A percentile compares a stretch with the other conserved stretches of the same genome.
These are phyloP conservation scores for Aristolochia californica DNA, from an alignment of 164 flowering plant genomes.

Conservation along the genomic window DNA sequence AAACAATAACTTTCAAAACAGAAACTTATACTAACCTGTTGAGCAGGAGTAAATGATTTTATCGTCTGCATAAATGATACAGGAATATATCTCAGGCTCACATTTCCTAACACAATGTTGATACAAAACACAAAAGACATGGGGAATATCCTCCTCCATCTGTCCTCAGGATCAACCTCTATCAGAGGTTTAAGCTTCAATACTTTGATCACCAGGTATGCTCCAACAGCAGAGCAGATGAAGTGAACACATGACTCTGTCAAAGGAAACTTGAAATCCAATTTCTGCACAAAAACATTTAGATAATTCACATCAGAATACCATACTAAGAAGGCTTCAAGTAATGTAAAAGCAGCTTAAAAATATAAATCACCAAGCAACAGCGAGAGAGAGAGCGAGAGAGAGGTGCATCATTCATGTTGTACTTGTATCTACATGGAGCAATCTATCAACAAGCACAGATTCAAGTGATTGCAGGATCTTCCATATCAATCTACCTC, in stretches of 20 bases:
- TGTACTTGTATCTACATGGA: too few species aligned
- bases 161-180: slow-evolving; percentile 82
- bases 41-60: slow-evolving; percentile 97
- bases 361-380: too few species aligned
- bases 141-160: slow-evolving; percentile 95
- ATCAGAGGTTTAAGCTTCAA: slow-evolving; percentile 87
- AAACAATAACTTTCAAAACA: background rate
- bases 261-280: slow-evolving; percentile 90
- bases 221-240: slow-evolving; percentile 89
- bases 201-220: slow-evolving; percentile 71
- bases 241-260: slow-evolving; percentile 89
- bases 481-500: too few species aligned
- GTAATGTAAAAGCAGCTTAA: too few species aligned
- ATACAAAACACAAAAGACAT: slow-evolving; percentile 97
- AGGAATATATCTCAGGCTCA: slow-evolving; percentile 90
- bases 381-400: too few species aligned
- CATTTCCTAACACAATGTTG: slow-evolving; percentile 92
- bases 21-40: slow-evolving; percentile 50
- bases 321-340: too few species aligned
- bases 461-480: too few species aligned
- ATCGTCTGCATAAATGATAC: slow-evolving; percentile 99
- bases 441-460: too few species aligned
- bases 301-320: background rate
- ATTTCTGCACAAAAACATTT: slow-evolving; percentile 43
- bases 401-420: too few species aligned